A percentile compares a stretch with the other conserved stretches of the same genome.
Conservation (phyloP, 1,284 basidiomycete genomes). For the Tausonia pullulans region DNA sequence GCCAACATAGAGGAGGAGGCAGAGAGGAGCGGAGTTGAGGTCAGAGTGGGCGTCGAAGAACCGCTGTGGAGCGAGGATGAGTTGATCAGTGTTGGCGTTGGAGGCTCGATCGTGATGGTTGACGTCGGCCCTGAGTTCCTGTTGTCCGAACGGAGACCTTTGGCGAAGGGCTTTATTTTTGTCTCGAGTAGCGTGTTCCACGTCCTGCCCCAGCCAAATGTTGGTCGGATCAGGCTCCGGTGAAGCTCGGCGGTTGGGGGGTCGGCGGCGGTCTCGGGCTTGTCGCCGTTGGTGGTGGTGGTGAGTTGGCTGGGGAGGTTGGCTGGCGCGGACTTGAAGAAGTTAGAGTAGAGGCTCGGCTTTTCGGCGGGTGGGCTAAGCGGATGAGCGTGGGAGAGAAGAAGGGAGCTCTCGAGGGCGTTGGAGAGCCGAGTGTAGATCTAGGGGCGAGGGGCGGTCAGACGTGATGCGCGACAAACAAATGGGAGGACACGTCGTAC, state of each 20-base stretch:
- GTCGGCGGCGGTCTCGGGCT: neutral
- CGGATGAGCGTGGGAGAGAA: slow-evolving; percentile 3
- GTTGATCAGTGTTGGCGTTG: too few relatives aligned
- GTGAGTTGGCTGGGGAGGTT: neutral
- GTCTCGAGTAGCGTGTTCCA: neutral
- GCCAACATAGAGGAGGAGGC: neutral
- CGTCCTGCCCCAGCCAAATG: neutral
- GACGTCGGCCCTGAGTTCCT: too few relatives aligned
- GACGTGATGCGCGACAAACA: neutral
- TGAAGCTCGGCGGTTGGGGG: neutral
- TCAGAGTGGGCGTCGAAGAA: neutral
- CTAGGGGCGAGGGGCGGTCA: neutral
- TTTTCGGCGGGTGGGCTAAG: neutral
- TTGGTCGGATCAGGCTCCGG: neutral
- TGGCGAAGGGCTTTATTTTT: neutral
- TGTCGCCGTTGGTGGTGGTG: neutral
- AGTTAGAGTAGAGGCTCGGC: slow-evolving; percentile 1
- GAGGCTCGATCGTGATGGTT: too few relatives aligned
- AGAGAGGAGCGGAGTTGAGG: neutral
- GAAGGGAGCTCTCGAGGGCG: slow-evolving; percentile 6
- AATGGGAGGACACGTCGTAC: neutral
- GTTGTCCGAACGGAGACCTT: too few relatives aligned
- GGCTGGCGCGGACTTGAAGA: neutral
- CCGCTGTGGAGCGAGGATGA: neutral
- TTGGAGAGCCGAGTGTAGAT: slow-evolving; percentile 7